Evolutionary conservation across 192 early-diverging fungal species (phyloP).

Genomic region (Coemansia sp.): DNA sequence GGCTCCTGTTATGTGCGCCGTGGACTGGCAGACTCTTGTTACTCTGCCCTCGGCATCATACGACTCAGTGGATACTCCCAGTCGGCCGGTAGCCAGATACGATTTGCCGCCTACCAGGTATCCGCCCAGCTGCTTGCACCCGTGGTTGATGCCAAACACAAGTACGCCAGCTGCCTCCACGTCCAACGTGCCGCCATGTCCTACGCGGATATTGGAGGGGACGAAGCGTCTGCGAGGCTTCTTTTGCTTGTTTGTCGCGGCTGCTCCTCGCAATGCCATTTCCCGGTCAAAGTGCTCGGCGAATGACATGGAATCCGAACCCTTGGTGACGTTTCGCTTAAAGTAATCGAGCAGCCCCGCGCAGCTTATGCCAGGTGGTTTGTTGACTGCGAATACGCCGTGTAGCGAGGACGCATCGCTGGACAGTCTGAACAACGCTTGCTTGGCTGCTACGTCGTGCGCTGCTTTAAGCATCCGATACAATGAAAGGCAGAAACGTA

Average conservation of each 20-base stretch:
- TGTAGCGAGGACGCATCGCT: constrained; percentile 7
- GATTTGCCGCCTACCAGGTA: constrained; percentile 58
- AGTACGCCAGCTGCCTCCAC: constrained; percentile 49
- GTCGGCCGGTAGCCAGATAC: constrained; percentile 58
- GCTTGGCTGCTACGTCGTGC: constrained; percentile 12
- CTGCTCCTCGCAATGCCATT: constrained; percentile 7
- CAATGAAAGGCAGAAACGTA: not conserved
- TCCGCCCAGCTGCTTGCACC: constrained; percentile 57
- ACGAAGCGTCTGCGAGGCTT: not conserved
- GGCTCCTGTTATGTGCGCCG: constrained; percentile 48
- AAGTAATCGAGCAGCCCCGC: constrained; percentile 45
- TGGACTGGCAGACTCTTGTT: constrained; percentile 17
- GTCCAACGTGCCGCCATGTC: constrained; percentile 52
- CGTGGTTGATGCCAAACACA: constrained; percentile 58
- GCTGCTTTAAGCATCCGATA: constrained; percentile 14
- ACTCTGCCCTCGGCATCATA: constrained; percentile 61
- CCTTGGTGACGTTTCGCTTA: constrained; percentile 38
- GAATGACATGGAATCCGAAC: constrained; percentile 20
- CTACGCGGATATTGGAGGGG: constrained; percentile 26
- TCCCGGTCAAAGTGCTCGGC: constrained; percentile 42
- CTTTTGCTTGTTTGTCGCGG: constrained; percentile 13
- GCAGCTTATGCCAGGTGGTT: constrained; percentile 54
- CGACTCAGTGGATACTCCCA: constrained; percentile 65
- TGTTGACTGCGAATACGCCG: constrained; percentile 52
- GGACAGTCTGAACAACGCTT: not conserved